Percentiles rank a stretch among this genome's conserved stretches.
Conservation (phyloP, 2,329 filamentous ascomycete genomes). For the Endothia cerciana region DNA sequence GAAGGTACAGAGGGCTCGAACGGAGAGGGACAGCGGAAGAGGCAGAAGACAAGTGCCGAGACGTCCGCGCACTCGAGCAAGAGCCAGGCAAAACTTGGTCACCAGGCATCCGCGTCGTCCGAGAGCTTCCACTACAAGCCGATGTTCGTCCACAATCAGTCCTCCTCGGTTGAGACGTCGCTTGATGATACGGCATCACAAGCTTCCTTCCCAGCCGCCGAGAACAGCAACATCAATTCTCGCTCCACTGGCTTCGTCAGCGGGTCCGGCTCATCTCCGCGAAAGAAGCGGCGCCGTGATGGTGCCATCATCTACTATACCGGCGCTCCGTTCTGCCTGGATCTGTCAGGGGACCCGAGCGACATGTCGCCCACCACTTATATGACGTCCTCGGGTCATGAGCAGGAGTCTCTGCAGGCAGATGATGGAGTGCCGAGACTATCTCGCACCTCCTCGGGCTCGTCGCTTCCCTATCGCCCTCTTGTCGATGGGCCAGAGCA, state of each 20-base stretch:
- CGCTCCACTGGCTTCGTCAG: slow-evolving; percentile 52
- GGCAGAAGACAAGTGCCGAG: slow-evolving; percentile 47
- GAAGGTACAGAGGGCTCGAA: slow-evolving; percentile 53
- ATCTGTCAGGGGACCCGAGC: slow-evolving; percentile 70
- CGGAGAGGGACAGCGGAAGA: slow-evolving; percentile 49
- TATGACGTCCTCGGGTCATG: slow-evolving; percentile 50
- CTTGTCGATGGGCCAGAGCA: slow-evolving; percentile 46
- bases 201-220: slow-evolving; percentile 48
- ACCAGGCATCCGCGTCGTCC: slow-evolving; percentile 42
- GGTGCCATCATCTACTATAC: slow-evolving; percentile 85
- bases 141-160: slow-evolving; percentile 58
- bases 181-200: slow-evolving; percentile 51
- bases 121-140: slow-evolving; percentile 67
- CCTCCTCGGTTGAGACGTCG: slow-evolving; percentile 51
- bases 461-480: slow-evolving; percentile 52
- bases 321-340: slow-evolving; percentile 78
- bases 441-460: slow-evolving; percentile 54
- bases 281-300: slow-evolving; percentile 59
- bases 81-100: slow-evolving; percentile 46
- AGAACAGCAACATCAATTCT: slow-evolving; percentile 53
- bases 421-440: slow-evolving; percentile 35
- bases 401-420: slow-evolving; percentile 35
- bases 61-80: slow-evolving; percentile 42
- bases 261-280: slow-evolving; percentile 52
- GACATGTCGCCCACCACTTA: slow-evolving; percentile 53